These are phyloP conservation scores for Piper longum DNA, from an alignment of 164 flowering plant genomes.

Conservation along the genomic window DNA sequence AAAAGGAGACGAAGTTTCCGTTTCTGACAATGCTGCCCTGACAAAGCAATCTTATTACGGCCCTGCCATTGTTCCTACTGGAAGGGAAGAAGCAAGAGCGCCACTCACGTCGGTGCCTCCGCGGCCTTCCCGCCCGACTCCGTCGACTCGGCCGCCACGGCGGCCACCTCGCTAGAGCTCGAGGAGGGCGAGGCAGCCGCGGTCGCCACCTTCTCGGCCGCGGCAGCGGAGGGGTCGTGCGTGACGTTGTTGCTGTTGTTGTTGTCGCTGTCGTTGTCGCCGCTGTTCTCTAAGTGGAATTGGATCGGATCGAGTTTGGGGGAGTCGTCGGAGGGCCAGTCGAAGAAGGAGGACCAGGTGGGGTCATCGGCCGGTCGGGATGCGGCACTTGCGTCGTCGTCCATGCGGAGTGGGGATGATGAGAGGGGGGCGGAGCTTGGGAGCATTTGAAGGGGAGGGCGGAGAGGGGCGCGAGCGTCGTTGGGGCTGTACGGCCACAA, in stretches of 20 bases:
- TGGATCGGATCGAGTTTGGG: not conserved
- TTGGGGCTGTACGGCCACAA: not conserved
- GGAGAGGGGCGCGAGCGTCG: too few species aligned
- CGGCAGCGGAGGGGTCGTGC: not conserved
- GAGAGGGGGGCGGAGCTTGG: too few species aligned
- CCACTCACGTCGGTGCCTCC: conserved; percentile 54
- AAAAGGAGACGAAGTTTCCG: not conserved
- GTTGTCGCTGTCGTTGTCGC: too few species aligned
- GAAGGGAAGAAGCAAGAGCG: not conserved
- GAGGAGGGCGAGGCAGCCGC: conserved; percentile 43
- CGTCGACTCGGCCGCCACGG: conserved; percentile 32
- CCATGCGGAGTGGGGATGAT: too few species aligned
- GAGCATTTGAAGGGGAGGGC: too few species aligned
- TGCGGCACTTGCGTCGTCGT: not conserved
- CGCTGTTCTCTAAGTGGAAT: not conserved
- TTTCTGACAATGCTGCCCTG: not conserved
- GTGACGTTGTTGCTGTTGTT: too few species aligned
- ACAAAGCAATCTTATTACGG: not conserved
- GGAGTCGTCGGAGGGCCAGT: not conserved
- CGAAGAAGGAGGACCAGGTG: not conserved
- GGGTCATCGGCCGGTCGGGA: not conserved
- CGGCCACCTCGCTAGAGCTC: conserved; percentile 48
- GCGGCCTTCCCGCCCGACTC: conserved; percentile 33
- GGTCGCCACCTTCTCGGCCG: conserved; percentile 10
- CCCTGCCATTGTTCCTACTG: not conserved